phyloP scores from a whole-genome alignment of 2,329 filamentous ascomycete genomes.

The Lachnellula subtilissima region DNA sequence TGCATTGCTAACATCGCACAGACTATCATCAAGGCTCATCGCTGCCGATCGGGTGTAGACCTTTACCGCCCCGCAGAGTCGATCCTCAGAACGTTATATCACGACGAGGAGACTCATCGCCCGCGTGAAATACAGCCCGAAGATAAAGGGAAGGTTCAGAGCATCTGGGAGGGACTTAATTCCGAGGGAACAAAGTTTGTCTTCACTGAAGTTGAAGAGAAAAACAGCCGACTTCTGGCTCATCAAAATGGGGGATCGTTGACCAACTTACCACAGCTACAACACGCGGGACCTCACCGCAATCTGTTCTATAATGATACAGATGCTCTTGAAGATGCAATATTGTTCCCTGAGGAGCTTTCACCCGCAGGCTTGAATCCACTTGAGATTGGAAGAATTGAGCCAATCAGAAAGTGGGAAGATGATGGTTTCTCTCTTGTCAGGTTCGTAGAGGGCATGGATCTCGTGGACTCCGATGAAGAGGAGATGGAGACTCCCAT shows the following conservation, averaged over 20 bases:
- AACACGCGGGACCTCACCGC: conserved; percentile 12
- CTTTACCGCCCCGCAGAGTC: conserved; percentile 31
- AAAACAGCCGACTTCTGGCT: neutral
- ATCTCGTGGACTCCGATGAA: neutral
- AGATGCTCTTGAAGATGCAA: conserved; percentile 37
- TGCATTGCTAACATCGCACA: conserved; percentile 19
- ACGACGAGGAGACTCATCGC: conserved; percentile 32
- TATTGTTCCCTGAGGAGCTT: conserved; percentile 37
- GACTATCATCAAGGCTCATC: conserved; percentile 35
- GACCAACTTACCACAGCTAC: neutral
- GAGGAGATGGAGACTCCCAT: neutral
- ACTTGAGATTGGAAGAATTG: conserved; percentile 6
- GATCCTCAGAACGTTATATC: conserved; percentile 35
- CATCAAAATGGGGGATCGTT: neutral
- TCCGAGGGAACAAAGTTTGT: conserved; percentile 8
- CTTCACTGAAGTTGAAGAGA: conserved; percentile 2
- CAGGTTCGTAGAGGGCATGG: conserved; percentile 9
- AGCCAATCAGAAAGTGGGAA: conserved; percentile 8
- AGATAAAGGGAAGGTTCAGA: conserved; percentile 27
- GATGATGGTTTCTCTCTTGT: conserved; percentile 11
- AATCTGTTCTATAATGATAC: conserved; percentile 36
- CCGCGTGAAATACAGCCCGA: conserved; percentile 35
- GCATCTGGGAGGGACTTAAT: conserved; percentile 33
- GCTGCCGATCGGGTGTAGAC: conserved; percentile 29
- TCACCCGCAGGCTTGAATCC: neutral